These are phyloP conservation scores for Trypanosoma melophagium DNA, from an alignment of 208 protist genomes.

Conservation along the genomic window DNA sequence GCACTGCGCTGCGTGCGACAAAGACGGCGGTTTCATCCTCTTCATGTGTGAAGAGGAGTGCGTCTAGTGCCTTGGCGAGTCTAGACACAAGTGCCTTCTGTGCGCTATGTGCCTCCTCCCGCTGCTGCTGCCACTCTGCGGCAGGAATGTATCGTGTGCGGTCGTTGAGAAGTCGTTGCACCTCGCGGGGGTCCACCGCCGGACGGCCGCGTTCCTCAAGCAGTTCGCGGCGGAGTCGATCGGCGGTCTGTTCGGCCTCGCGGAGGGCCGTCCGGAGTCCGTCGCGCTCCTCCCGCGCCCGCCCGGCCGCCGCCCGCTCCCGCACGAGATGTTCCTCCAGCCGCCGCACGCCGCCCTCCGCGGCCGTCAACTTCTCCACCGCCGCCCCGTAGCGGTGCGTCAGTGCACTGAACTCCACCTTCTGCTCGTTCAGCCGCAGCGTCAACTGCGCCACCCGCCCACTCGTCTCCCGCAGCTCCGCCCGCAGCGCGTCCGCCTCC, in stretches of 20 bases:
- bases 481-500: constrained; percentile 49
- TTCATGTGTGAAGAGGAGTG: constrained; percentile 38
- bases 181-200: constrained; percentile 54
- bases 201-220: constrained; percentile 42
- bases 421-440: constrained; percentile 58
- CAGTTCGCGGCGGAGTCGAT: constrained; percentile 43
- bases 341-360: constrained; percentile 44
- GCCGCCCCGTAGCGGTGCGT: constrained; percentile 55
- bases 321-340: constrained; percentile 67
- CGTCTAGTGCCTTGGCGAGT: constrained; percentile 39
- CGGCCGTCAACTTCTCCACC: constrained; percentile 59
- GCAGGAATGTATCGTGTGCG: constrained; percentile 62
- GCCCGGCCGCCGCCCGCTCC: constrained; percentile 37
- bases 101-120: constrained; percentile 41
- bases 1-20: constrained; percentile 65
- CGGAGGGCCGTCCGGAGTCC: constrained; percentile 32
- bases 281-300: constrained; percentile 49
- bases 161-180: constrained; percentile 63
- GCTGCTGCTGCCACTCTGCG: constrained; percentile 47
- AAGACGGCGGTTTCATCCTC: constrained; percentile 65
- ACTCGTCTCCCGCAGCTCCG: constrained; percentile 47
- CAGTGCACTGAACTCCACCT: constrained; percentile 59
- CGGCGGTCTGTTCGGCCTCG: constrained; percentile 38
- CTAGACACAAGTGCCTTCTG: constrained; percentile 39
- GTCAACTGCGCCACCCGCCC: constrained; percentile 35